Evolutionary conservation across 176 grass and related monocot species (phyloP), one percentile per base, ranked within the genome.

Genomic region (Oryza officinalis): DNA sequence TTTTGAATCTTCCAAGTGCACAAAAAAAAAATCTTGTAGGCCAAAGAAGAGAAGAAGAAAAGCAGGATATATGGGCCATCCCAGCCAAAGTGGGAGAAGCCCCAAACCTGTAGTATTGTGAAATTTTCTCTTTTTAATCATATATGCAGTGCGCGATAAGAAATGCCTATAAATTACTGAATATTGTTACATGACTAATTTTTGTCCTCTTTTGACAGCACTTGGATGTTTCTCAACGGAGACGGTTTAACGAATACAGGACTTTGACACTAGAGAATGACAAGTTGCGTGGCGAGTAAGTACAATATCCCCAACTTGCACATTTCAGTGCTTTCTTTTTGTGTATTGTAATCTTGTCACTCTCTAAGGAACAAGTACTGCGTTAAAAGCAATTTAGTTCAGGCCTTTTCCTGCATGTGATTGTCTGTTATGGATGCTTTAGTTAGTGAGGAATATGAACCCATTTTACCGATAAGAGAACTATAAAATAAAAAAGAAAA

Each of bases 211-310:
- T 65, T 86, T 59, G 31, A 66, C 45, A 82, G 75, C 15, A 45
- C 18, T 72, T 49, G 41, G 67, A 65, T 73, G 78, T 72, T 89
- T 66, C 78, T 64, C 88, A 91, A 84, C 75, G 60, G 10, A 94
- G 91, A 71, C 74, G 69, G 63, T 86, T 79, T 40, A 76, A 85
- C 37, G 88, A 89, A 79, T 67, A 85, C 76, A 91, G 69, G 71
- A 86, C 77, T 14, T 79, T 94, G 74, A 80, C 88, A 27, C 60
- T 94, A 79, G 88, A 91, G 84, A 97, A 94, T 70, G 91, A 89
- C 59, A 97, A 80, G 74, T 74, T 97, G 67, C 88, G 14, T 35
- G 75, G 79, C 13, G 76, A 97, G 95, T 97, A 85, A 92, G 94
- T 89, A 61, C 14, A 68, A 60, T 81, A 78, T 60, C 67, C 43